phyloP scores from a whole-genome alignment of 1,284 basidiomycete species.

The Ustilago tritici region DNA sequence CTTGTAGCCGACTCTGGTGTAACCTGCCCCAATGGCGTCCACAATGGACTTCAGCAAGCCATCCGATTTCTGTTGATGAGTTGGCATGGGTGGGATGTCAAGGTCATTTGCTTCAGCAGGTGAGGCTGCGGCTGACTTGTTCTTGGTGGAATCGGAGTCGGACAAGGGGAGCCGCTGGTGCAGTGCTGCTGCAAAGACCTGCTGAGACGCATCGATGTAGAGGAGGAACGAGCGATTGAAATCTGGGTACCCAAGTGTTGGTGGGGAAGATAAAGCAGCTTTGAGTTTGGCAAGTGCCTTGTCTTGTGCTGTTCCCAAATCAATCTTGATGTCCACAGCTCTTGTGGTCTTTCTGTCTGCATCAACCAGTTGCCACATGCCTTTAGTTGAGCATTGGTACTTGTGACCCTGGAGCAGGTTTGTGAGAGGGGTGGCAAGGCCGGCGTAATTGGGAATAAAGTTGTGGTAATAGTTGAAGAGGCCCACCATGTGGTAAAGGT shows the following conservation, averaged over 20 bases:
- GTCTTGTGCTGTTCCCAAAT: neutral
- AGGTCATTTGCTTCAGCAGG: neutral
- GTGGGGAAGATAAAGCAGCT: neutral
- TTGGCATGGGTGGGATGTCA: neutral
- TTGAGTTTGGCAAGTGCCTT: neutral
- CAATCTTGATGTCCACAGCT: neutral
- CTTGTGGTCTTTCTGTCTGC: neutral
- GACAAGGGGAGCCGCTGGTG: neutral
- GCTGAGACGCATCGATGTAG: neutral
- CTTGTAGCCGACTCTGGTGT: neutral
- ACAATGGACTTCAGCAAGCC: too few relatives aligned
- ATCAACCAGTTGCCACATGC: slow-evolving; percentile 10
- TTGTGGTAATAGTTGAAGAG: slow-evolving; percentile 17
- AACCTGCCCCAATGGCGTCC: too few relatives aligned
- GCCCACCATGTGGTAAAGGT: slow-evolving; percentile 12
- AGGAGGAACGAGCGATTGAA: neutral
- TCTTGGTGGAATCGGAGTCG: neutral
- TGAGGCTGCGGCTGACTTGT: neutral
- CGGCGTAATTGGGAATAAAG: slow-evolving; percentile 10
- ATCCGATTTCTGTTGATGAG: neutral
- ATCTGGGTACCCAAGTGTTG: neutral
- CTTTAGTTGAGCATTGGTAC: neutral
- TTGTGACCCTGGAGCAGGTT: neutral
- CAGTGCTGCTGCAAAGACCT: neutral
- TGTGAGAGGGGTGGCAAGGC: slow-evolving; percentile 5